phyloP scores from a whole-genome alignment of 1,284 basidiomycete species.

The Cronartium ribicola region DNA sequence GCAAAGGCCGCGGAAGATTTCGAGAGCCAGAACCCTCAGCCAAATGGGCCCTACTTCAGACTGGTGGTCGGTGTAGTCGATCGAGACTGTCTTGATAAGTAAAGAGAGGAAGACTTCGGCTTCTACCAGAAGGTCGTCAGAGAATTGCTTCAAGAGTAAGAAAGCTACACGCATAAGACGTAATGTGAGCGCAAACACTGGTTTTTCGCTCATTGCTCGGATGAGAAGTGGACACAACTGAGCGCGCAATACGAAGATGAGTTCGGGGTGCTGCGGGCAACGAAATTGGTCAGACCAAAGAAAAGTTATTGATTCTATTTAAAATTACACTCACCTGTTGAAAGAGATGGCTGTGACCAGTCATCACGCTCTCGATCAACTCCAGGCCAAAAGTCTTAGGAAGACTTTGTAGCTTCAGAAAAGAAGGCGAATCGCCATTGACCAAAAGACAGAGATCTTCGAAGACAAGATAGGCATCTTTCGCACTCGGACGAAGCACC shows the following conservation, averaged over 20 bases:
- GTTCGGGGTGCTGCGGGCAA: slow-evolving; percentile 65
- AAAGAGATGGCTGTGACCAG: slow-evolving; percentile 85
- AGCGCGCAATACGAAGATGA: slow-evolving; percentile 75
- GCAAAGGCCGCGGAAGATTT: slow-evolving; percentile 82
- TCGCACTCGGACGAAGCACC: slow-evolving; percentile 68
- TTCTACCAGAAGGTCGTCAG: slow-evolving; percentile 70
- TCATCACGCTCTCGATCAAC: slow-evolving; percentile 91
- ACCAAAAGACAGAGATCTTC: slow-evolving; percentile 83
- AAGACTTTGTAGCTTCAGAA: slow-evolving; percentile 76
- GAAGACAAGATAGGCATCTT: slow-evolving; percentile 81
- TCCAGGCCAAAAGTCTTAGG: slow-evolving; percentile 93
- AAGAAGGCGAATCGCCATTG: slow-evolving; percentile 65
- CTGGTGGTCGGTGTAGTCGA: slow-evolving; percentile 41
- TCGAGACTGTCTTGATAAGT: slow-evolving; percentile 68
- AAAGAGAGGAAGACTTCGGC: slow-evolving; percentile 77
- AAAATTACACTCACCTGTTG: slow-evolving; percentile 60
- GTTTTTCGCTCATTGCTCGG: slow-evolving; percentile 74
- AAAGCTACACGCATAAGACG: slow-evolving; percentile 89
- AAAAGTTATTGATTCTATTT: too few species aligned
- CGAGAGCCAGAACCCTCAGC: slow-evolving; percentile 85
- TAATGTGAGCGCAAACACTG: slow-evolving; percentile 78
- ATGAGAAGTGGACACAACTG: slow-evolving; percentile 86
- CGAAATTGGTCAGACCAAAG: slow-evolving; percentile 8
- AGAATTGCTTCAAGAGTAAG: slow-evolving; percentile 86
- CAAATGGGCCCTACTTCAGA: slow-evolving; percentile 59